These are phyloP conservation scores for Massarina eburnea DNA, from an alignment of 2,329 filamentous ascomycete genomes.

Conservation along the genomic window DNA sequence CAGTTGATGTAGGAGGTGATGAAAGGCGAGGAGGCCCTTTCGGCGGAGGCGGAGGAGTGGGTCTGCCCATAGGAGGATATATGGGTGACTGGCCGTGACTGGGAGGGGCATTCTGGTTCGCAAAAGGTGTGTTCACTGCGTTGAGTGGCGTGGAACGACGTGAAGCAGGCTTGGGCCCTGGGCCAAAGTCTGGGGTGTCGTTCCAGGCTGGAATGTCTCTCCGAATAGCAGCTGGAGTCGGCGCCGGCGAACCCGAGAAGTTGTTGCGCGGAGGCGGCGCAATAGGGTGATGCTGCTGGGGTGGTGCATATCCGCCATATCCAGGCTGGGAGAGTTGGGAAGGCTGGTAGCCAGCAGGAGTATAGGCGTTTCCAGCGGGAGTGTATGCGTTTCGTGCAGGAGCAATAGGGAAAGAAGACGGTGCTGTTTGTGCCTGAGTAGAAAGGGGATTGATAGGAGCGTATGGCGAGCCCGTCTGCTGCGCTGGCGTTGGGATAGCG, in stretches of 20 bases:
- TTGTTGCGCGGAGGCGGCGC: slow-evolving; percentile 68
- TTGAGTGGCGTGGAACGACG: slow-evolving; percentile 74
- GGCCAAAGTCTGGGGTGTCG: slow-evolving; percentile 79
- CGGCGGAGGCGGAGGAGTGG: slow-evolving; percentile 76
- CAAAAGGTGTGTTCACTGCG: slow-evolving; percentile 75
- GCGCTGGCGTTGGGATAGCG: slow-evolving; percentile 13
- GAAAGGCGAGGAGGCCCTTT: slow-evolving; percentile 67
- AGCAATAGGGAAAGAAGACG: slow-evolving; percentile 18
- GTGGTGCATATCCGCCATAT: slow-evolving; percentile 51
- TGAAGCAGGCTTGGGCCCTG: slow-evolving; percentile 65
- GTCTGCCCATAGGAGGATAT: slow-evolving; percentile 61
- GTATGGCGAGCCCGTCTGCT: slow-evolving; percentile 39
- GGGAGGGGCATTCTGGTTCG: slow-evolving; percentile 57
- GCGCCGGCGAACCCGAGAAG: slow-evolving; percentile 65
- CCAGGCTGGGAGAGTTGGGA: slow-evolving; percentile 37
- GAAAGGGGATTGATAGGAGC: slow-evolving; percentile 36
- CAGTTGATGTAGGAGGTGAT: slow-evolving; percentile 63
- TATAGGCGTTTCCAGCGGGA: slow-evolving; percentile 46
- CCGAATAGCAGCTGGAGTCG: slow-evolving; percentile 67
- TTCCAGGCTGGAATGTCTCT: slow-evolving; percentile 87
- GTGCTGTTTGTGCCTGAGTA: slow-evolving; percentile 26
- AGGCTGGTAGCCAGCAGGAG: slow-evolving; percentile 57
- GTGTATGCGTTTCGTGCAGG: slow-evolving; percentile 47
- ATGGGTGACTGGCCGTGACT: slow-evolving; percentile 61
- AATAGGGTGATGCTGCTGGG: slow-evolving; percentile 46